Evolutionary conservation across 768 basidiomycete genomes (phyloP).

Genomic region (Leccinum subgranulosum): DNA sequence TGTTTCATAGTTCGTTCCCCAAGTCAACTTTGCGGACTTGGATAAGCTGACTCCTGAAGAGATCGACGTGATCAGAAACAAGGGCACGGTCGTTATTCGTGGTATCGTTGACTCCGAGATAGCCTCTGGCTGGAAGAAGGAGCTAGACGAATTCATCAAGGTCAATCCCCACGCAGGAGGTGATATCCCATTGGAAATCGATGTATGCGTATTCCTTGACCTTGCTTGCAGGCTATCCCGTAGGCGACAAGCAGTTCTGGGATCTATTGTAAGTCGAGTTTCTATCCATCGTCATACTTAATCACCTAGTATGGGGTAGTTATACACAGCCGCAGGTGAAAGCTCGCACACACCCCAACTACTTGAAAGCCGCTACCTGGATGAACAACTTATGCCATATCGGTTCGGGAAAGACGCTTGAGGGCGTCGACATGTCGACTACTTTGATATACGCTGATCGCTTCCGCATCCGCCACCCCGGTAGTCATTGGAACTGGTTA

Average conservation of each 20-base stretch:
- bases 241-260: constrained; percentile 66
- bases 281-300: neutral
- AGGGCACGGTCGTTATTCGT: constrained; percentile 59
- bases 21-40: too few species aligned
- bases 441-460: constrained; percentile 72
- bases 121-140: constrained; percentile 55
- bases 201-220: neutral
- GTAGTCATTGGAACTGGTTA: constrained; percentile 52
- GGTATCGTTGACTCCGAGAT: constrained; percentile 58
- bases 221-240: constrained; percentile 44
- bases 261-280: constrained; percentile 54
- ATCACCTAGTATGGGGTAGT: constrained; percentile 25
- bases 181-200: constrained; percentile 12
- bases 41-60: too few species aligned
- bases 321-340: constrained; percentile 34
- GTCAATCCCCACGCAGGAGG: constrained; percentile 57
- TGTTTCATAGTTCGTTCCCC: too few species aligned
- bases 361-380: too few species aligned
- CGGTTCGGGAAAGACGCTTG: constrained; percentile 34
- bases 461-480: constrained; percentile 70
- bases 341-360: too few species aligned
- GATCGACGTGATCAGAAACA: constrained; percentile 41
- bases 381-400: constrained; percentile 37
- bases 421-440: constrained; percentile 56
- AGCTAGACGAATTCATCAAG: constrained; percentile 52